These are phyloP conservation scores for Oropetium thomaeum DNA, from an alignment of 176 grass and related monocot genomes.

Conservation along the genomic window DNA sequence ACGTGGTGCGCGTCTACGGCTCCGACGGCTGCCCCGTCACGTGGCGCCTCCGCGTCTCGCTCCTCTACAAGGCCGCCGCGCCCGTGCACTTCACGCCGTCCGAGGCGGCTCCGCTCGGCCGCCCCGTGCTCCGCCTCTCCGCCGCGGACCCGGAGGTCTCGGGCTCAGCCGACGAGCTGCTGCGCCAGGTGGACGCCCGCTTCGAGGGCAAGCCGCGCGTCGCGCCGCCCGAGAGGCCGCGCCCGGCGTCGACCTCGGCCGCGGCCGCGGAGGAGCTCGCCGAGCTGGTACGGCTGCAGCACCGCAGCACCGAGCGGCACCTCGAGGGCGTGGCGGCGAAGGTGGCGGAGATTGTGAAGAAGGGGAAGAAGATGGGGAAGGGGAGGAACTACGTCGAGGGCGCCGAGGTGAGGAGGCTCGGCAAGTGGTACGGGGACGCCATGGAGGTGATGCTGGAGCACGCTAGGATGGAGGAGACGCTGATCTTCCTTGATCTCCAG, in stretches of 20 bases:
- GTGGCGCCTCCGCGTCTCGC: conserved; percentile 70
- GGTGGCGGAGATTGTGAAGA: conserved; percentile 61
- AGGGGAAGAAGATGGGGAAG: conserved; percentile 58
- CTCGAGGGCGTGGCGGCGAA: conserved; percentile 61
- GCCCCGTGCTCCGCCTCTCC: conserved; percentile 73
- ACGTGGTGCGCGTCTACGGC: conserved; percentile 72
- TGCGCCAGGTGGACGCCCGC: conserved; percentile 61
- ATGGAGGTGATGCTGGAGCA: conserved; percentile 98
- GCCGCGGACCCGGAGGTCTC: conserved; percentile 55
- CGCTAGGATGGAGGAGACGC: conserved; percentile 93
- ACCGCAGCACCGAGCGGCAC: conserved; percentile 78
- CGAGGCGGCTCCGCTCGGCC: conserved; percentile 67
- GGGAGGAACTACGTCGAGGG: conserved; percentile 31
- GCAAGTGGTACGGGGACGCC: conserved; percentile 66
- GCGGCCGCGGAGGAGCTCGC: conserved; percentile 54
- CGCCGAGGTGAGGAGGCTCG: conserved; percentile 66
- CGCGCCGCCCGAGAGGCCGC: conserved; percentile 27
- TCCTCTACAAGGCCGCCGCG: conserved; percentile 85
- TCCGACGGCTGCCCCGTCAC: conserved; percentile 70
- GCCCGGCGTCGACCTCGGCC: conserved; percentile 19
- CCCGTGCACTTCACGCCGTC: conserved; percentile 75
- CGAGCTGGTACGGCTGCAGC: conserved; percentile 72
- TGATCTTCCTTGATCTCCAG: conserved; percentile 82
- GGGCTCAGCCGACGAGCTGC: conserved; percentile 56
- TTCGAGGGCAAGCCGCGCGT: conserved; percentile 71